A percentile compares a stretch with the other conserved stretches of the same genome.
Evolutionary conservation across 2,329 filamentous ascomycete genomes (phyloP).

Genomic region (Colletotrichum endophyticum): DNA sequence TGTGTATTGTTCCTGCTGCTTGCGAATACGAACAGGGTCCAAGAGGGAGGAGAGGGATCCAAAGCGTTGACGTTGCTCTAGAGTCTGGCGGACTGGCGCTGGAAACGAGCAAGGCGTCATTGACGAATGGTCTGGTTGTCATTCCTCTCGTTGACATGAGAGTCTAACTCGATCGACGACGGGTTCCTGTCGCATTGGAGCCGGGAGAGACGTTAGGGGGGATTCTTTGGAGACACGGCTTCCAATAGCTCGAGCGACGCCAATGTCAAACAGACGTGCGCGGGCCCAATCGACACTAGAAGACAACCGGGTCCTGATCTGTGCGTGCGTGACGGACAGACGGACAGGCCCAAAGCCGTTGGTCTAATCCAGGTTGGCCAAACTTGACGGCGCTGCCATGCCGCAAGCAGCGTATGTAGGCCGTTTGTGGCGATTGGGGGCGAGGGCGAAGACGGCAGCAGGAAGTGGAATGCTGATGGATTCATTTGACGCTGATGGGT

Average conservation of each 20-base stretch:
- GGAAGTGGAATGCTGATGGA: background rate
- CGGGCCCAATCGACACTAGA: background rate
- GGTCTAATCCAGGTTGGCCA: background rate
- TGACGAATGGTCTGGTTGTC: background rate
- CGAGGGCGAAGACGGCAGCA: background rate
- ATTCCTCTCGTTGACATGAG: background rate
- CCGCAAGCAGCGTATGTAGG: conserved; percentile 7
- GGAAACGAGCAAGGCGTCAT: background rate
- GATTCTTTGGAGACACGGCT: background rate
- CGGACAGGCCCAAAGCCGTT: conserved; percentile 3
- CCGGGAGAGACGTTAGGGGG: background rate
- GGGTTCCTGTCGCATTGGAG: background rate
- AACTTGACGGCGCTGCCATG: background rate
- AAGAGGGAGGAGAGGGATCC: background rate
- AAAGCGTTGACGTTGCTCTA: background rate
- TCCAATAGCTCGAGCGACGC: conserved; percentile 9
- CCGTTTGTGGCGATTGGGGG: background rate
- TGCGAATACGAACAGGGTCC: background rate
- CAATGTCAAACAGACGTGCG: conserved; percentile 14
- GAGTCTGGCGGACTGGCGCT: background rate
- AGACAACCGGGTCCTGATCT: background rate
- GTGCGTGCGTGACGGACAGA: conserved; percentile 12
- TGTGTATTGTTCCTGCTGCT: background rate
- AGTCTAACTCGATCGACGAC: background rate
- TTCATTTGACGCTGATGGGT: background rate